Conservation (phyloP, 805 yeast genomes). For the Clavispora vitiphila region DNA sequence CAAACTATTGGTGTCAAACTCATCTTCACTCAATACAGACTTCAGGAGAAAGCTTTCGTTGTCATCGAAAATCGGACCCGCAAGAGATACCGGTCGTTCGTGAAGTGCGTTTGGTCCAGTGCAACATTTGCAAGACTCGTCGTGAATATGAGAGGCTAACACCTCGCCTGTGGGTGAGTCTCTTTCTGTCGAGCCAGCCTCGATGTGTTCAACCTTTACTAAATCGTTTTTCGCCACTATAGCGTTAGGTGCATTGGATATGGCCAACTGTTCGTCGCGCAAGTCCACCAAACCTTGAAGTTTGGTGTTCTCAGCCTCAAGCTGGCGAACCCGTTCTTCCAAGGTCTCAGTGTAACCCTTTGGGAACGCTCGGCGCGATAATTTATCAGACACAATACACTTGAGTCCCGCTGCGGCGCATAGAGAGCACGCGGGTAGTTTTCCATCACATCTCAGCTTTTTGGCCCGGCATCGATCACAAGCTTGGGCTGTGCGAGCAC, state of each 20-base stretch:
- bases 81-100: slow-evolving; percentile 61
- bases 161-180: neutral
- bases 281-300: slow-evolving; percentile 58
- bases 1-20: slow-evolving; percentile 27
- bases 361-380: slow-evolving; percentile 84
- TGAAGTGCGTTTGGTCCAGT: slow-evolving; percentile 50
- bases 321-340: slow-evolving; percentile 81
- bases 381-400: slow-evolving; percentile 80
- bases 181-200: neutral
- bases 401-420: slow-evolving; percentile 83
- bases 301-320: slow-evolving; percentile 75
- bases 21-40: slow-evolving; percentile 42
- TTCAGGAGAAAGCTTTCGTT: slow-evolving; percentile 26
- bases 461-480: slow-evolving; percentile 86
- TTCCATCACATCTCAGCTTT: slow-evolving; percentile 75
- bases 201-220: neutral
- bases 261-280: slow-evolving; percentile 58
- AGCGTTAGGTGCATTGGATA: slow-evolving; percentile 7
- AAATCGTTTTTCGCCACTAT: neutral
- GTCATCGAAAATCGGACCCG: slow-evolving; percentile 50
- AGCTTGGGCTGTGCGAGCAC: slow-evolving; percentile 79
- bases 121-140: slow-evolving; percentile 49
- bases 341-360: slow-evolving; percentile 88
- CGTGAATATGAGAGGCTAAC: slow-evolving; percentile 19
- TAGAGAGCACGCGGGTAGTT: slow-evolving; percentile 64